Conservation (phyloP, 345 rosid species). For the Fremontodendron californicum region DNA sequence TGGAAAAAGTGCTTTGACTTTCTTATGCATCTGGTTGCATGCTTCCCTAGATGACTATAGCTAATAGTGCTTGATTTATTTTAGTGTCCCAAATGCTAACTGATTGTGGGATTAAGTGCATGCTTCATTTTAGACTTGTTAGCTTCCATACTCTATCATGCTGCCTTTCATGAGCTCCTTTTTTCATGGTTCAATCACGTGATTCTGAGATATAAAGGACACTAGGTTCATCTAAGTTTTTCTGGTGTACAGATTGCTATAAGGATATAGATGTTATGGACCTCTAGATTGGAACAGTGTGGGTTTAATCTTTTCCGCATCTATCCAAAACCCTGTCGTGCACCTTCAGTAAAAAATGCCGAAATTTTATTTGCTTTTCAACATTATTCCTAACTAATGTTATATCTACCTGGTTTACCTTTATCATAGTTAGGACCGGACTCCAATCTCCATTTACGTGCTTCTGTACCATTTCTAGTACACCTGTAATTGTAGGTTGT, state of each 20-base stretch:
- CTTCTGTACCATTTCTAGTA: not conserved
- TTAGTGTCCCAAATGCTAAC: not conserved
- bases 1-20: not conserved
- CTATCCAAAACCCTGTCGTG: not conserved
- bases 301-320: not conserved
- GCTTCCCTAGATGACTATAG: not conserved
- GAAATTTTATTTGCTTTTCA: not conserved
- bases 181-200: not conserved
- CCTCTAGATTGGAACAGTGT: not conserved
- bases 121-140: not conserved
- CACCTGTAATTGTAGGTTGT: not conserved
- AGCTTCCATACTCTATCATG: not conserved
- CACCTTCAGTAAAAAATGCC: not conserved
- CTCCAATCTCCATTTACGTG: not conserved
- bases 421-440: not conserved
- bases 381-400: not conserved
- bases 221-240: not conserved
- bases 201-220: not conserved
- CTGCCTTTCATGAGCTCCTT: not conserved
- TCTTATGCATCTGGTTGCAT: constrained; percentile 1
- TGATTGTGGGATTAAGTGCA: not conserved
- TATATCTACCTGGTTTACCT: not conserved
- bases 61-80: not conserved
- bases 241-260: not conserved
- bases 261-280: not conserved